Base-by-base conservation (phyloP, 2,329 filamentous ascomycete species). In the Cyphellophora europaea region DNA sequence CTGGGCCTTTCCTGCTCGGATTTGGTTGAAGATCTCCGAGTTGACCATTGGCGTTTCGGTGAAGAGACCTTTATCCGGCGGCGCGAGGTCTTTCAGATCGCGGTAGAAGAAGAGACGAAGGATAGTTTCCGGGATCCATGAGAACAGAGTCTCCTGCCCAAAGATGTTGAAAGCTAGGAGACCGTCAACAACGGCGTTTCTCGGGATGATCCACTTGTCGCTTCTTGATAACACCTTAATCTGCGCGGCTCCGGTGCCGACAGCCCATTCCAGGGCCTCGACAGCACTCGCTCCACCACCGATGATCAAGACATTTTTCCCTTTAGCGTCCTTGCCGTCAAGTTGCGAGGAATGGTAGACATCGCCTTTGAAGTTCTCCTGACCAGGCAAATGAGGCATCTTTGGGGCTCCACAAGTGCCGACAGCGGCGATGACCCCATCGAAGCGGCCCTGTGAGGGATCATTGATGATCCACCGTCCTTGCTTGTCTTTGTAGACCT, bases 11-110 rank as follows among this genome's bases (percentile, higher is more conserved):
- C 82, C 82, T 1, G 66, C 61, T 12, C 85, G 79, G 19, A 93
- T 72, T 49, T 82, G 79, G 31, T 82, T 66, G 58, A 93, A 80
- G 1, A 93, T 72, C 30, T 87, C 78, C 11, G 78, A 81, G 57
- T 91, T 93, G 15, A 91, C 82, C 82, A 91, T 89, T 1, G 85
- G 85, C 0, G 85, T 93, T 33, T 83, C 80, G 17, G 72, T 86
- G 55, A 86, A 93, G n/a, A 91, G 62, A 6, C 83, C 83, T 50
- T 79, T 78, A 19, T 43, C 41, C 2, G 71, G 61, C 0, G 85
- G 85, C 0, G 82, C 73, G 4, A 93, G 68, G 45, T 87, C 77
- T 48, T 78, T 62, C 3, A 93, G 69, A 48, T 91, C 85, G 11
- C 84, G 74, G 54, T 93, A 93, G 64, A 93, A 93, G 62, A 89